A percentile compares a stretch with the other conserved stretches of the same genome.
These are phyloP conservation scores for Nyssa sinensis DNA, from an alignment of 148 eudicot genomes.

Conservation along the genomic window DNA sequence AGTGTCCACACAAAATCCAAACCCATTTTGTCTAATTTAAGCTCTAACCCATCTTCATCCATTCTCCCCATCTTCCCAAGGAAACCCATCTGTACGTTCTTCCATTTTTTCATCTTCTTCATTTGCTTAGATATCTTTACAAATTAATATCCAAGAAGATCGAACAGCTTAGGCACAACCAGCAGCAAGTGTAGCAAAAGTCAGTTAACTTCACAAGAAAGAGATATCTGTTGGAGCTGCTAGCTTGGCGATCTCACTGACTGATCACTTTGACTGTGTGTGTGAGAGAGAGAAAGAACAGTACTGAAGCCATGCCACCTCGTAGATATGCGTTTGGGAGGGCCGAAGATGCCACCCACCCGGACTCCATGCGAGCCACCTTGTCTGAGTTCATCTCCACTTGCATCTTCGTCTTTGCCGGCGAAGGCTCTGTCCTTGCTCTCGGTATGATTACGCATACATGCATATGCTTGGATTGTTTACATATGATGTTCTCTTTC, in stretches of 20 bases:
- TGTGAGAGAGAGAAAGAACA: not conserved
- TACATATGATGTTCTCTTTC: no score
- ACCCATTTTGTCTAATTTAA: not conserved
- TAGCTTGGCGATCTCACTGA: no score
- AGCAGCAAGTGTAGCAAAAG: not conserved
- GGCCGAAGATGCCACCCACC: slow-evolving; percentile 65
- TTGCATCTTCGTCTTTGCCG: slow-evolving; percentile 64
- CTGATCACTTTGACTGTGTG: no score
- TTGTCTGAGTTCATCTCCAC: slow-evolving; percentile 68
- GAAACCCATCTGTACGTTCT: not conserved
- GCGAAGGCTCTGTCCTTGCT: slow-evolving; percentile 64
- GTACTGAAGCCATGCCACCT: slow-evolving; percentile 29
- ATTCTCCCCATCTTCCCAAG: not conserved
- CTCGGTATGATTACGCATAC: slow-evolving; percentile 13
- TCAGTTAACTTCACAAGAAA: no score
- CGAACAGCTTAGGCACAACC: not conserved
- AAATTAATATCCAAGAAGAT: not conserved
- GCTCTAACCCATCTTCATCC: not conserved
- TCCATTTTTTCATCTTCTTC: not conserved
- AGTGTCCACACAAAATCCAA: not conserved
- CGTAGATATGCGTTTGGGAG: slow-evolving; percentile 53
- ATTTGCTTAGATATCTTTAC: no score
- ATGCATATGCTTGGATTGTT: no score
- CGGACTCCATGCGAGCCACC: slow-evolving; percentile 62
- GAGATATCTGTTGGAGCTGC: no score